Base-by-base conservation (phyloP, 805 yeast genomes). In the Candida easanensis region DNA sequence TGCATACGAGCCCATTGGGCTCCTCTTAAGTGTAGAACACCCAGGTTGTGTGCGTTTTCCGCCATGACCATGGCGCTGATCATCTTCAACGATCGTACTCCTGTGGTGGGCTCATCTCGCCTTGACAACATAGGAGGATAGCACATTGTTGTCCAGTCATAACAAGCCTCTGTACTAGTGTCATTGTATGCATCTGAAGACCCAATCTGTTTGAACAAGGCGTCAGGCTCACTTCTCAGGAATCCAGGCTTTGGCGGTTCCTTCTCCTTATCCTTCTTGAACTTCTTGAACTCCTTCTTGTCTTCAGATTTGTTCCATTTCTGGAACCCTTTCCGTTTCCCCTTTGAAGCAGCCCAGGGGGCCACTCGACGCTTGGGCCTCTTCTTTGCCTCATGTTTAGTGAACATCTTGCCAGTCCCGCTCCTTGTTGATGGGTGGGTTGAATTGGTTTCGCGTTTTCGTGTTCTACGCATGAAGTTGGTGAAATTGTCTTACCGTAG, bases 1-100 rank as follows among this genome's bases (percentile, higher is more conserved):
- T 36, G 25, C 71, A 71, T 66, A 6, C 56, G 38, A 25, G 34
- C 35, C 61, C 52, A 66, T 37, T 20, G 52, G 8, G 42, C 51
- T 9, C 50, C 38, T 13, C 40, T 39, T 5, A 68, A 39, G 33
- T 64, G 62, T 1, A 42, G 23, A 1, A 15, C 17, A 0, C 49
- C 59, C 18, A 68, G 30, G 5, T 37, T 41, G 1, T 49, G 35
- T 3, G 61, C 46, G 21, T 53, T 38, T 15, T 48, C 51, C 0
- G 69, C 68, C 7, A 67, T 42, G 25, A 48, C 48, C 36, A 46
- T 38, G 3, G 66, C 52, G 34, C 63, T 51, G 0, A 54, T 26
- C 6, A 45, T 41, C 39, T 57, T 61, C 39, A 66, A 46, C 1
- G 65, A 47, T 21, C 25, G 26, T 5, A 51, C 18, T 14, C 36